These are phyloP conservation scores for Aspergillus latus DNA, from an alignment of 2,329 filamentous ascomycete species.

Conservation along the genomic window DNA sequence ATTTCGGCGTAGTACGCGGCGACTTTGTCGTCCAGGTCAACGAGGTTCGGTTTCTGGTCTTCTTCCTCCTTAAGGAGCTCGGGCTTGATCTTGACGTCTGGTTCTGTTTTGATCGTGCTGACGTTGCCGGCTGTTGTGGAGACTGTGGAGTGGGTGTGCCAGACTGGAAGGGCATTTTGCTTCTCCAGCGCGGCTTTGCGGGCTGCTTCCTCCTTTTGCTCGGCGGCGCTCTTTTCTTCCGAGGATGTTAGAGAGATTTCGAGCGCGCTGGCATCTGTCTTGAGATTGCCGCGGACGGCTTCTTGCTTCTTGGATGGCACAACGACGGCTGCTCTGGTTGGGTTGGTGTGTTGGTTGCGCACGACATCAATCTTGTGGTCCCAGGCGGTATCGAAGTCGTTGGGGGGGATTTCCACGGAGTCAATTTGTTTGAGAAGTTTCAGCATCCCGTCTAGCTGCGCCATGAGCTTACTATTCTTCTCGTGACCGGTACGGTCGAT, in stretches of 20 bases:
- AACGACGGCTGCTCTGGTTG: slow-evolving; percentile 43
- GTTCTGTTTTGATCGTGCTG: slow-evolving; percentile 31
- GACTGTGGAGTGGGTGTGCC: slow-evolving; percentile 54
- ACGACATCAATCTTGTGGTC: slow-evolving; percentile 49
- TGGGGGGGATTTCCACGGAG: slow-evolving; percentile 47
- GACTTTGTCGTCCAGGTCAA: slow-evolving; percentile 48
- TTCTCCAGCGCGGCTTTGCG: slow-evolving; percentile 51
- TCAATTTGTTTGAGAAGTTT: slow-evolving; percentile 51
- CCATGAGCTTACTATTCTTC: slow-evolving; percentile 51
- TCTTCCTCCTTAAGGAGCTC: slow-evolving; percentile 46
- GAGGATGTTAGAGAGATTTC: slow-evolving; percentile 52
- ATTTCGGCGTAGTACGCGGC: slow-evolving; percentile 50
- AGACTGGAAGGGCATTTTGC: slow-evolving; percentile 54
- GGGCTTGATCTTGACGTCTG: slow-evolving; percentile 37
- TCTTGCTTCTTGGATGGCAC: slow-evolving; percentile 41
- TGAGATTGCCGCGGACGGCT: slow-evolving; percentile 42
- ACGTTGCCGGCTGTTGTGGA: slow-evolving; percentile 29
- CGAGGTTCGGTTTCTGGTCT: slow-evolving; percentile 43
- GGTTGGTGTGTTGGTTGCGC: slow-evolving; percentile 45
- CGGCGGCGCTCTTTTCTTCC: slow-evolving; percentile 51
- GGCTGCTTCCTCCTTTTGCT: slow-evolving; percentile 49
- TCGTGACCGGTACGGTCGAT: slow-evolving; percentile 50
- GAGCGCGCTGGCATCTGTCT: slow-evolving; percentile 46
- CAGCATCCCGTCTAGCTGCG: slow-evolving; percentile 48
- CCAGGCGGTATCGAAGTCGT: slow-evolving; percentile 52